Evolutionary conservation across 2,329 filamentous ascomycete genomes (phyloP), one percentile per base, ranked within the genome.

Genomic region (Stagonosporopsis cucurbitacearum): DNA sequence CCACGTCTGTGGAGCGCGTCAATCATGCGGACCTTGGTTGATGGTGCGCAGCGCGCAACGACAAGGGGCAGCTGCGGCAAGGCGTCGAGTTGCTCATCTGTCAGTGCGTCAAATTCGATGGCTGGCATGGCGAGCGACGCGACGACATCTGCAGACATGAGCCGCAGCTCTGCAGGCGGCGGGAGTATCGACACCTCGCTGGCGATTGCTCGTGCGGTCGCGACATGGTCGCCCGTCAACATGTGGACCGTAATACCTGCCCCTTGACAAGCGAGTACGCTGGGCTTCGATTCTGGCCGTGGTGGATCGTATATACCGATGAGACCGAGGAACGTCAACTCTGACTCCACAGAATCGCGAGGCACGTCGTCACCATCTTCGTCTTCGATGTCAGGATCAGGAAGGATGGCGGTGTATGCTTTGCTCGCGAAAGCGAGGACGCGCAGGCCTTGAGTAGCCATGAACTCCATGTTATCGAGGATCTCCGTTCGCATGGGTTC

Each of bases 231-330:
- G 33, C 78, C 78, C 32, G 78, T 80, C 23, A 80, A 66, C 78
- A 80, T 80, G 62, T 79, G 78, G 0, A 80, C 77, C 12, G 71
- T 72, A 30, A 80, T 78, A 54, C 64, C 63, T 22, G 68, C 68
- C 28, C 62, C 58, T 28, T 64, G 59, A 42, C 68, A 68, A n/a
- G 63, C 62, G 8, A 60, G 62, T 32, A 80, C 77, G 20, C 77
- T 72, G 46, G 68, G 82, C n/a, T 87, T 89, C 1, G 91, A 92
- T 75, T 95, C 91, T 3, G 86, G 85, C 2, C 91, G 89, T 39
- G 91, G 91, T 3, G 91, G 91, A 64, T 96, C 91, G 71, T 94
- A 93, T 57, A 96, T 88, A 54, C 91, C 91, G 43, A 89, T 86
- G 11, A 96, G 82, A 8, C 92, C 92, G 11, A 90, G 83, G 58